Base-by-base conservation (phyloP, 495 filamentous ascomycete species). In the Talaromyces trachyspermus region DNA sequence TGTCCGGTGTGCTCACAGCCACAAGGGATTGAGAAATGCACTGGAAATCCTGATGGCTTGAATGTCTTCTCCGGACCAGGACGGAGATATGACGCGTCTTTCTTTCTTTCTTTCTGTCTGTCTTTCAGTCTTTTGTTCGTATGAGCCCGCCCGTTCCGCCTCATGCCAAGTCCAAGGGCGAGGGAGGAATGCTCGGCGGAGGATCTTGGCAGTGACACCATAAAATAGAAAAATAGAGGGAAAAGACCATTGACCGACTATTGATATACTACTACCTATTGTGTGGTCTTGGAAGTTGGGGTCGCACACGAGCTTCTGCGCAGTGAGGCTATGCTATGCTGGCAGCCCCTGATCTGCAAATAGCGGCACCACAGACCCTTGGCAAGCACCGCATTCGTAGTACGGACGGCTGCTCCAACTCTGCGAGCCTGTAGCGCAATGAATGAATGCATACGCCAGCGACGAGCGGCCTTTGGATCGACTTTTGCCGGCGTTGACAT, bases 1-100 rank as follows among this genome's bases (percentile, higher is more conserved):
- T 42, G 46, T 42, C 11, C 46, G 46, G 38, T 49, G 46, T 42
- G 35, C 46, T 18, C 35, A 40, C 32, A 49, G 38, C 11, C 38
- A n/a, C n/a, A 49, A 49, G 36, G 38, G 46, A 8, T 23, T 49
- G 25, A 20, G 46, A 23, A 35, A 42, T 49, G 23, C 46, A 19
- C 9, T 42, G 5, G 38, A 49, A 27, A 36, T 49, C 23, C 46
- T 42, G 14, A 49, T 40, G 46, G 35, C 46, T 42, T 49, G 46
- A 49, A 22, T 26, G n/a, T n/a, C n/a, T n/a, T n/a, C n/a, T n/a
- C n/a, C n/a, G n/a, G n/a, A n/a, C n/a, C n/a, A n/a, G n/a, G n/a
- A n/a, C n/a, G n/a, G n/a, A n/a, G n/a, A n/a, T n/a, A n/a, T n/a
- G n/a, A n/a, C n/a, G n/a, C n/a, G n/a, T n/a, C n/a, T n/a, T n/a